Conservation (phyloP, 2,329 filamentous ascomycete genomes). For the Verticillium nubilum region DNA sequence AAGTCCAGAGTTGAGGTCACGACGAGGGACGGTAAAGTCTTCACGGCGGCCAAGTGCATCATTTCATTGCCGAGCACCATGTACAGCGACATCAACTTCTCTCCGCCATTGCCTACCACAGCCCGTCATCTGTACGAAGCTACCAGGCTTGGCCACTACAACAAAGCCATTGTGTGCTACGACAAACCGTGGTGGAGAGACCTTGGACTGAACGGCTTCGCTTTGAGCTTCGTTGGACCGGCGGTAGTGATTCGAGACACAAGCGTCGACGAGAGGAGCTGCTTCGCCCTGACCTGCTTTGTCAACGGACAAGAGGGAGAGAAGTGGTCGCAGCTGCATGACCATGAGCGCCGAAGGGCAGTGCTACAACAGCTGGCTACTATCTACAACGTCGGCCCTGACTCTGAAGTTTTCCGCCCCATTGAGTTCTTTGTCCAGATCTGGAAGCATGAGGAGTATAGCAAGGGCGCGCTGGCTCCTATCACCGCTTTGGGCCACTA, state of each 20-base stretch:
- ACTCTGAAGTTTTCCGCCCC: slow-evolving; percentile 16
- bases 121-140: slow-evolving; percentile 26
- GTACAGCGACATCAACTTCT: slow-evolving; percentile 38
- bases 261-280: slow-evolving; percentile 20
- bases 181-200: slow-evolving; percentile 27
- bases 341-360: slow-evolving; percentile 19
- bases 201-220: slow-evolving; percentile 28
- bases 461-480: slow-evolving; percentile 26
- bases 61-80: slow-evolving; percentile 44
- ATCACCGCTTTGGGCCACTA: slow-evolving; percentile 24
- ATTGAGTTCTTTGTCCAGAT: slow-evolving; percentile 25
- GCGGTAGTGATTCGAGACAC: slow-evolving; percentile 34
- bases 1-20: slow-evolving; percentile 11
- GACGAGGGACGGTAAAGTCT: slow-evolving; percentile 15
- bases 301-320: slow-evolving; percentile 29
- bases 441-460: slow-evolving; percentile 26
- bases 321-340: slow-evolving; percentile 24
- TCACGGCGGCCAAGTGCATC: slow-evolving; percentile 33
- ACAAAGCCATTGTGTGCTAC: slow-evolving; percentile 31
- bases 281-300: slow-evolving; percentile 34
- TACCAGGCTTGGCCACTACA: slow-evolving; percentile 36
- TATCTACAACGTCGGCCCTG: slow-evolving; percentile 16
- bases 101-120: slow-evolving; percentile 33
- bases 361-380: slow-evolving; percentile 27
- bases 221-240: slow-evolving; percentile 33